Conservation (phyloP, 345 rosid species). For the Sisymbrium altissimum region DNA sequence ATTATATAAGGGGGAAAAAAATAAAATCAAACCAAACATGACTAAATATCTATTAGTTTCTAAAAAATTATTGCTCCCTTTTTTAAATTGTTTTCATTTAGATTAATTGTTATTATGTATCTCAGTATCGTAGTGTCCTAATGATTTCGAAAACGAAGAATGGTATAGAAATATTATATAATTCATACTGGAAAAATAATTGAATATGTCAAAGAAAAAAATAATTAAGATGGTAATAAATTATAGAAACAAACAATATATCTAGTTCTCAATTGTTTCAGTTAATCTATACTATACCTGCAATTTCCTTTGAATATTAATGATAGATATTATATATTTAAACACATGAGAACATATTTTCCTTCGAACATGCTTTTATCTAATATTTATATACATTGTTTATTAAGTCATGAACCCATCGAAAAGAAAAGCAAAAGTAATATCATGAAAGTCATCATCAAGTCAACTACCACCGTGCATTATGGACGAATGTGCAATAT, state of each 20-base stretch:
- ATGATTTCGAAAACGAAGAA: neutral
- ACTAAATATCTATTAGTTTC: neutral
- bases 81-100: too few relatives aligned
- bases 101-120: too few relatives aligned
- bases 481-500: slow-evolving; percentile 27
- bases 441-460: slow-evolving; percentile 14
- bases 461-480: slow-evolving; percentile 37
- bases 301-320: neutral
- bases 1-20: neutral
- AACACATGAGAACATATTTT: neutral
- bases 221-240: neutral
- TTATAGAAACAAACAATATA: too few relatives aligned
- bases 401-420: too few relatives aligned
- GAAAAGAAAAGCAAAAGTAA: neutral
- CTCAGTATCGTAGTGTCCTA: neutral
- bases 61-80: too few relatives aligned
- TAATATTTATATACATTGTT: too few relatives aligned
- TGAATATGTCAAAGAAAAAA: too few relatives aligned
- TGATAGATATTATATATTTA: neutral
- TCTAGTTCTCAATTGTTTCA: neutral
- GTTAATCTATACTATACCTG: neutral
- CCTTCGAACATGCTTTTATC: too few relatives aligned
- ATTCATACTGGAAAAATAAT: neutral
- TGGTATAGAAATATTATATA: neutral
- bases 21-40: neutral